phyloP scores from a whole-genome alignment of 1,139 yeast genomes.

The Magnusiomyces tetraspermus region DNA sequence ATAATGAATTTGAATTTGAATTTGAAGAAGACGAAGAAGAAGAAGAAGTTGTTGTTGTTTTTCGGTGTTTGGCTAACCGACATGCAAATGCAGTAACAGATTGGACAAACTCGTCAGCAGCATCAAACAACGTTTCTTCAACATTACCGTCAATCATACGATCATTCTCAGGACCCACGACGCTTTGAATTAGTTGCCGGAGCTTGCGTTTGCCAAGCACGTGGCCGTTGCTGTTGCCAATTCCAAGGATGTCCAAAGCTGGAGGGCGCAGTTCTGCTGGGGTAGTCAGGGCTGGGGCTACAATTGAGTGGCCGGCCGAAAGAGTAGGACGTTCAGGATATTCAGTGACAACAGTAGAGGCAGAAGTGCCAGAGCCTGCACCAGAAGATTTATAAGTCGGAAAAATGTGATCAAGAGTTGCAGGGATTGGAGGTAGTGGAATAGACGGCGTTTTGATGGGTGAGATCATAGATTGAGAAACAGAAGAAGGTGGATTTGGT shows the following conservation, averaged over 20 bases:
- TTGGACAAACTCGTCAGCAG: constrained; percentile 92
- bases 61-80: constrained; percentile 82
- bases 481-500: constrained; percentile 24
- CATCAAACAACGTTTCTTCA: constrained; percentile 77
- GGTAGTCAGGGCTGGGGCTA: constrained; percentile 53
- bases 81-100: constrained; percentile 91
- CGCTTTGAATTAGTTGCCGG: constrained; percentile 72
- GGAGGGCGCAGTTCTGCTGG: constrained; percentile 76
- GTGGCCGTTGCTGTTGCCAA: constrained; percentile 66
- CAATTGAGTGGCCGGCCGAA: constrained; percentile 76
- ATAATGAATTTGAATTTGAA: no score
- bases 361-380: no score
- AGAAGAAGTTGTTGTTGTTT: no score
- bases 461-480: constrained; percentile 23
- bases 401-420: constrained; percentile 41
- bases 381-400: no score
- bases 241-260: constrained; percentile 67
- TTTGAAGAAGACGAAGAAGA: no score
- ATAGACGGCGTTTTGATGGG: constrained; percentile 39
- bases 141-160: constrained; percentile 80
- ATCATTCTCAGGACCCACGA: constrained; percentile 72
- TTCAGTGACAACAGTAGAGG: constrained; percentile 46
- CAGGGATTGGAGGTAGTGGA: constrained; percentile 57
- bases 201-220: constrained; percentile 62
- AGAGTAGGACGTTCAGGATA: constrained; percentile 69